phyloP scores from a whole-genome alignment of 495 filamentous ascomycete genomes.

The Chaetomium fimeti region DNA sequence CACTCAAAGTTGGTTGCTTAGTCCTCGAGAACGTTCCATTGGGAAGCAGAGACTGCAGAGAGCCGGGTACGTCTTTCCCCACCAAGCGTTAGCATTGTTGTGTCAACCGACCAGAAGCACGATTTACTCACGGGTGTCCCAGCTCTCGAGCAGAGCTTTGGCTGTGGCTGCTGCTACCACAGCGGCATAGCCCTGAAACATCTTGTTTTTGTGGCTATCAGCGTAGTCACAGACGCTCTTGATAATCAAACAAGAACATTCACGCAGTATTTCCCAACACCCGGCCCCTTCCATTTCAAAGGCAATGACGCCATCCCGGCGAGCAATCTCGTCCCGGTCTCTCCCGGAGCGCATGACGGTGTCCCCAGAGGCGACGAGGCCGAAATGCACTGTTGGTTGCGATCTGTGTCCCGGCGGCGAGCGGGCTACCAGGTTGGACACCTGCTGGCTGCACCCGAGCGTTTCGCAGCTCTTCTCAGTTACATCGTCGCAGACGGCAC shows the following conservation, averaged over 20 bases:
- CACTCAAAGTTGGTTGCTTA: neutral
- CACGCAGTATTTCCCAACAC: constrained; percentile 36
- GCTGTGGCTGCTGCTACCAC: constrained; percentile 36
- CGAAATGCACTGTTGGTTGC: constrained; percentile 29
- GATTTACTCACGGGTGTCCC: constrained; percentile 5
- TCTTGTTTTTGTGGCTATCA: constrained; percentile 47
- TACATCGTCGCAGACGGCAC: neutral
- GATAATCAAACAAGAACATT: constrained; percentile 36
- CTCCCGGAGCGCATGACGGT: constrained; percentile 33
- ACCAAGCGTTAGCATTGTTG: neutral
- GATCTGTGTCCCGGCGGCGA: neutral
- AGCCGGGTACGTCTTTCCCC: neutral
- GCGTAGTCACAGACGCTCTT: constrained; percentile 47
- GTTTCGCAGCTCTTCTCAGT: neutral
- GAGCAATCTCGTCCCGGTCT: constrained; percentile 30
- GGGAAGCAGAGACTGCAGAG: neutral
- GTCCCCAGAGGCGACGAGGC: constrained; percentile 34
- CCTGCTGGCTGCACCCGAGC: neutral
- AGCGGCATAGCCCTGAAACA: constrained; percentile 44
- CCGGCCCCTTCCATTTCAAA: constrained; percentile 51
- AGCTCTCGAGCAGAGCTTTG: constrained; percentile 19
- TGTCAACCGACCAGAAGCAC: neutral
- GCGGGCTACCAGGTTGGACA: neutral
- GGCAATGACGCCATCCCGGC: constrained; percentile 31
- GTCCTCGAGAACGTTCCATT: neutral